phyloP scores from a whole-genome alignment of 352 stramenopile species.

The Phytophthora idaei region DNA sequence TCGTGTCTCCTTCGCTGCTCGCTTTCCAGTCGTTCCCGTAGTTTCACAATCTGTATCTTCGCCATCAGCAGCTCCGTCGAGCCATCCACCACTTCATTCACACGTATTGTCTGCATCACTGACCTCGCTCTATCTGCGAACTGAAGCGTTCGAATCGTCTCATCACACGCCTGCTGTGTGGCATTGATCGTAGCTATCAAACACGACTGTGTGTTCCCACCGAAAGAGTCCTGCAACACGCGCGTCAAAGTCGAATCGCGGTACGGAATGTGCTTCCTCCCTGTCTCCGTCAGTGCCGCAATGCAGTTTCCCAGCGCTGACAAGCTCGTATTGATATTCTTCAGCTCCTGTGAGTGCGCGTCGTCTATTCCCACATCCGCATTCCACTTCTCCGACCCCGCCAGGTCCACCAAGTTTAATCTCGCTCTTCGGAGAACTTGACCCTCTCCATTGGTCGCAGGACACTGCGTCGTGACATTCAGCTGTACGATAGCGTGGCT shows the following conservation, averaged over 20 bases:
- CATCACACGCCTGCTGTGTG: slow-evolving; percentile 47
- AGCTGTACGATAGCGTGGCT: slow-evolving; percentile 94
- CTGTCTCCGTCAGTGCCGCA: slow-evolving; percentile 72
- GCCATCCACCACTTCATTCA: slow-evolving; percentile 64
- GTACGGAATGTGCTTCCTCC: slow-evolving; percentile 92
- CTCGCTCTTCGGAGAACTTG: slow-evolving; percentile 53
- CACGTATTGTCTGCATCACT: slow-evolving; percentile 74
- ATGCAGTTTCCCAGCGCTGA: slow-evolving; percentile 93
- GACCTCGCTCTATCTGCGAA: slow-evolving; percentile 77
- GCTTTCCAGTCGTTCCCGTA: slow-evolving; percentile 53
- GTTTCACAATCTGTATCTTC: slow-evolving; percentile 62
- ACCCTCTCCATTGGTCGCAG: slow-evolving; percentile 33
- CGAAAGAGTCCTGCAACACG: slow-evolving; percentile 85
- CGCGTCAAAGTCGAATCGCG: slow-evolving; percentile 89
- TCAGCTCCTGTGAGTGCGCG: slow-evolving; percentile 76
- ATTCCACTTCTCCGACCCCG: slow-evolving; percentile 87
- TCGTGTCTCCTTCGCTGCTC: slow-evolving; percentile 57
- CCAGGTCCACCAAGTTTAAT: slow-evolving; percentile 83
- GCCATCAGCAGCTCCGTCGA: slow-evolving; percentile 61
- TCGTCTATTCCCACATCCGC: slow-evolving; percentile 77
- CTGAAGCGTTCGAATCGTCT: slow-evolving; percentile 80
- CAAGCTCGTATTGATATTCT: slow-evolving; percentile 92
- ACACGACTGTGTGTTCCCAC: slow-evolving; percentile 73
- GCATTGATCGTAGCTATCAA: slow-evolving; percentile 76
- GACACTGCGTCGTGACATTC: slow-evolving; percentile 57